Percentiles rank a stretch among this genome's conserved stretches.
phyloP scores from a whole-genome alignment of 768 basidiomycete genomes.

The Termitomyces heimii region DNA sequence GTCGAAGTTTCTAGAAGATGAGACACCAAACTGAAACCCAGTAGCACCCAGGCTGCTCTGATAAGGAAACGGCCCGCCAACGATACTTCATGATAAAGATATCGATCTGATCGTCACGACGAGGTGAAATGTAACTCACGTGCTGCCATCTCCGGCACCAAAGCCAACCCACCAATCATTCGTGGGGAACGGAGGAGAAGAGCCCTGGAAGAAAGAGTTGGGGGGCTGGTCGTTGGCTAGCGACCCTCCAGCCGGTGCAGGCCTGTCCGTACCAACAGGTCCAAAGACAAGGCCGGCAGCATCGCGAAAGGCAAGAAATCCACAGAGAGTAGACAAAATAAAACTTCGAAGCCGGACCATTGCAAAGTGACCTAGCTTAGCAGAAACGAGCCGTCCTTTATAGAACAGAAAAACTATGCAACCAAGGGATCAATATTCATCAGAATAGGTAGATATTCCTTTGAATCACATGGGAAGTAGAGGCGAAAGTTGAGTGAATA shows the following conservation, averaged over 20 bases:
- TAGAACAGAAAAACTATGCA: constrained; percentile 1
- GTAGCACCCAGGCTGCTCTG: constrained; percentile 20
- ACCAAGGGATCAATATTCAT: neutral
- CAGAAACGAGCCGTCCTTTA: constrained; percentile 4
- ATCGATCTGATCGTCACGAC: neutral
- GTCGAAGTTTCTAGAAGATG: constrained; percentile 22
- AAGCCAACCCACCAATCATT: constrained; percentile 31
- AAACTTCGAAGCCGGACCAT: constrained; percentile 9
- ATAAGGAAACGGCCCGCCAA: constrained; percentile 27
- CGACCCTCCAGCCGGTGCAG: constrained; percentile 19
- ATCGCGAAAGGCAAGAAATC: constrained; percentile 1
- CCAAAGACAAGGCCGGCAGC: constrained; percentile 15
- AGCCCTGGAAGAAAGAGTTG: constrained; percentile 27
- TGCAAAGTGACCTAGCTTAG: neutral
- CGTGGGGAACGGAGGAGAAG: constrained; percentile 26
- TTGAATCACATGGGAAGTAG: too few species aligned
- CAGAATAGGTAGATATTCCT: constrained; percentile 1
- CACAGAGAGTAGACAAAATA: constrained; percentile 4
- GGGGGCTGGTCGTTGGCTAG: constrained; percentile 22
- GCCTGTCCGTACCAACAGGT: constrained; percentile 19
- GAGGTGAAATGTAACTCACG: too few species aligned
- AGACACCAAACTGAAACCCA: constrained; percentile 24
- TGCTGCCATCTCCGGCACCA: constrained; percentile 20
- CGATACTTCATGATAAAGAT: constrained; percentile 13
- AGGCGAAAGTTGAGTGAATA: too few species aligned